Conservation (phyloP, 768 basidiomycete genomes). For the Ramaria sp. region DNA sequence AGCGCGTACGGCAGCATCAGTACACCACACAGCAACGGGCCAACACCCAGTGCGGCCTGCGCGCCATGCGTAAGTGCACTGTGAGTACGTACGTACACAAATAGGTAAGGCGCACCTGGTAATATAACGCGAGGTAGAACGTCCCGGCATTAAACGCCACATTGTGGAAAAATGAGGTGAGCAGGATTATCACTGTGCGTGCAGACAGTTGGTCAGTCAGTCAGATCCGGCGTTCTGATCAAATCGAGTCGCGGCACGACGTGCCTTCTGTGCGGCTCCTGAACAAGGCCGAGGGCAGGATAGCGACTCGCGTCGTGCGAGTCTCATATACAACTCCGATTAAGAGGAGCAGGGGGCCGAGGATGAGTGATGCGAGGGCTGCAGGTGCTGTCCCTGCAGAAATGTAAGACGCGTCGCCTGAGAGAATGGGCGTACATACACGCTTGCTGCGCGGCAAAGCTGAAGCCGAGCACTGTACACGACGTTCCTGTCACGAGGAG, state of each 20-base stretch:
- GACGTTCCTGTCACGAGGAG: conserved; percentile 70
- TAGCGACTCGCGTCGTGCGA: conserved; percentile 52
- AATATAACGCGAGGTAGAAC: conserved; percentile 77
- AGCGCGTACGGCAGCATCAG: conserved; percentile 76
- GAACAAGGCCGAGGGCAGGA: conserved; percentile 61
- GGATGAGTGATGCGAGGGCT: conserved; percentile 49
- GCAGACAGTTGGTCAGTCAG: too few species aligned
- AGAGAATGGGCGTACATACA: conserved; percentile 38
- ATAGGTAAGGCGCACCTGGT: conserved; percentile 42
- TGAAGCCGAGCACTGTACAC: conserved; percentile 69
- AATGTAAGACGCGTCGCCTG: neutral
- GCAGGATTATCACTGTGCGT: conserved; percentile 46
- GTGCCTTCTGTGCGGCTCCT: conserved; percentile 48
- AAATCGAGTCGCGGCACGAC: conserved; percentile 12
- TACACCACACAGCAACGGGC: conserved; percentile 64
- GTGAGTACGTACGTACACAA: neutral
- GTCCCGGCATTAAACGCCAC: conserved; percentile 77
- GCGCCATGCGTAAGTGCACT: neutral
- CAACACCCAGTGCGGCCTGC: conserved; percentile 60
- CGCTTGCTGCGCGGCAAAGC: conserved; percentile 55
- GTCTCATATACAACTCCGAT: conserved; percentile 60
- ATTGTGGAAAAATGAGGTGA: conserved; percentile 71
- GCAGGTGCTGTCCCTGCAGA: conserved; percentile 51
- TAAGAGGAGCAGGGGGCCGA: conserved; percentile 45
- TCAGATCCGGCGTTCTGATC: neutral